Conservation (phyloP, 768 basidiomycete genomes). For the Russula abietina region DNA sequence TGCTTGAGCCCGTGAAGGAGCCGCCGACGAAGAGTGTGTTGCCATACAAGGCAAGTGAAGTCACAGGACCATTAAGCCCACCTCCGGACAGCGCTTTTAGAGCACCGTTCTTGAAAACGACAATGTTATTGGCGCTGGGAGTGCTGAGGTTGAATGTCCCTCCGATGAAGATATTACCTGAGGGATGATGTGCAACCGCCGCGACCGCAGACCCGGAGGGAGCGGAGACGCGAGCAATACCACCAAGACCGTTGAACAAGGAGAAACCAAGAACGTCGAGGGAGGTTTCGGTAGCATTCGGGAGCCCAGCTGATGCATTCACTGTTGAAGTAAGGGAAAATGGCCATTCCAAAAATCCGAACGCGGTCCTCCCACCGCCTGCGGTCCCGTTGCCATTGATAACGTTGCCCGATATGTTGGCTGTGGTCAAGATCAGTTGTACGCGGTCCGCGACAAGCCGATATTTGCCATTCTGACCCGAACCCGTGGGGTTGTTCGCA, state of each 20-base stretch:
- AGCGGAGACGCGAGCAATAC: slow-evolving; percentile 35
- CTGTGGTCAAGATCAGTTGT: slow-evolving; percentile 68
- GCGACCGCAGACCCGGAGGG: slow-evolving; percentile 40
- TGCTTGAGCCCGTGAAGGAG: slow-evolving; percentile 65
- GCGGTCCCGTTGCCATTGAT: slow-evolving; percentile 34
- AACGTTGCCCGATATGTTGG: slow-evolving; percentile 35
- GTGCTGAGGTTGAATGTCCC: slow-evolving; percentile 66
- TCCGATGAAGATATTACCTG: slow-evolving; percentile 63
- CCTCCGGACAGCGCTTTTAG: slow-evolving; percentile 48
- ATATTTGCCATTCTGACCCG: slow-evolving; percentile 61
- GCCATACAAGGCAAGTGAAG: slow-evolving; percentile 55
- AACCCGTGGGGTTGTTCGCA: slow-evolving; percentile 55
- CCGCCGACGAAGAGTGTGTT: slow-evolving; percentile 83
- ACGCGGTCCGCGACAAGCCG: slow-evolving; percentile 82
- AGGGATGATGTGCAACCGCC: slow-evolving; percentile 58
- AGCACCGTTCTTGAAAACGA: slow-evolving; percentile 56
- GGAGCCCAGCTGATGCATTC: slow-evolving; percentile 56
- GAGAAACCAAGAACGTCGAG: slow-evolving; percentile 58
- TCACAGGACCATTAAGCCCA: slow-evolving; percentile 78
- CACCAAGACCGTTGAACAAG: slow-evolving; percentile 57
- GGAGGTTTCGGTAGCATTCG: slow-evolving; percentile 64
- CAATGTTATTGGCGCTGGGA: slow-evolving; percentile 60
- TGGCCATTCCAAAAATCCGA: slow-evolving; percentile 91
- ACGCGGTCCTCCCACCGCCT: slow-evolving; percentile 42
- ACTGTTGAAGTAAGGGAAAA: slow-evolving; percentile 38